Evolutionary conservation across 257 asterid species (phyloP).

Genomic region (Solanum sejunctum): DNA sequence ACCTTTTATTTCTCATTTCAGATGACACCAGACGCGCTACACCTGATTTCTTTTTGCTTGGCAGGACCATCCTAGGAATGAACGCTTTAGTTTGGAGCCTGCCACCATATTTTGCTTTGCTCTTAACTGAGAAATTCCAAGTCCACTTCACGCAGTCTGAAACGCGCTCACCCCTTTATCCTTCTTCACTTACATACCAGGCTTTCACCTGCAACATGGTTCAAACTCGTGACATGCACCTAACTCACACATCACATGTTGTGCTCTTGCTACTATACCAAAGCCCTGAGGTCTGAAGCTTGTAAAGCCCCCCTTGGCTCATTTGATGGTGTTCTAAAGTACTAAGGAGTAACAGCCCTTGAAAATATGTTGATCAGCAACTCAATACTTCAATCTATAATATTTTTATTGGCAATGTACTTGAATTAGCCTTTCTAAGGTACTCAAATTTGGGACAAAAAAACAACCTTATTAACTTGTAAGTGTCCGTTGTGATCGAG

Average conservation of each 20-base stretch:
- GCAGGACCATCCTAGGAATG: neutral
- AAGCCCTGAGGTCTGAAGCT: neutral
- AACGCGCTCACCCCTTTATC: neutral
- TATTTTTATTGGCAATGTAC: neutral
- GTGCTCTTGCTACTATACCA: neutral
- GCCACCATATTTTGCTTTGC: neutral
- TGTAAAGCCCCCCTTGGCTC: no score
- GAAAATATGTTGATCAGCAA: neutral
- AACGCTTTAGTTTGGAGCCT: neutral
- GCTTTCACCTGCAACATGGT: neutral
- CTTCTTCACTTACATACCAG: neutral
- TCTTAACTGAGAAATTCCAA: neutral
- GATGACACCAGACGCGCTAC: neutral
- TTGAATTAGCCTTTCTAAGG: neutral
- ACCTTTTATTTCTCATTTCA: neutral
- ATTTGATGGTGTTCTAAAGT: neutral
- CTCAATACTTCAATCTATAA: neutral
- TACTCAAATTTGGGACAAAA: neutral
- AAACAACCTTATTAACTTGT: neutral
- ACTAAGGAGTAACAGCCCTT: neutral
- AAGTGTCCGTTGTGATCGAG: neutral
- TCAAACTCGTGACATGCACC: neutral
- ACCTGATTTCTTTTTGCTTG: neutral
- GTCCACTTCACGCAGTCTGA: neutral
- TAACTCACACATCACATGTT: neutral